Base-by-base conservation (phyloP, 192 early-diverging fungal species). In the Coemansia sp. region DNA sequence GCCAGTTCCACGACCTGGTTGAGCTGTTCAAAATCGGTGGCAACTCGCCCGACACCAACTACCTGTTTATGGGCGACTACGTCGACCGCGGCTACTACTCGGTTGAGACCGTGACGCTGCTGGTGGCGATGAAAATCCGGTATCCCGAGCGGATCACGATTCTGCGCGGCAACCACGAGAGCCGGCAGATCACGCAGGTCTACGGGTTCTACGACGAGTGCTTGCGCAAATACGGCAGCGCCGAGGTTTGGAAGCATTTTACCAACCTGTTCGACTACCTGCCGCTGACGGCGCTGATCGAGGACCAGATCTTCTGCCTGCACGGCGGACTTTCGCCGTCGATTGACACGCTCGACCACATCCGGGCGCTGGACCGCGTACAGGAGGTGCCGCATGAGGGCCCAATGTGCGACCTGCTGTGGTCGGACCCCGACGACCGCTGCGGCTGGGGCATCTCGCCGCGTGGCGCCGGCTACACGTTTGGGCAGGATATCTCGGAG, bases 141-240 rank as follows among this genome's bases (percentile, higher is more conserved):
- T 91, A 91, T 66, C 87, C 85, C 55, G 89, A 92, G 68, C 83
- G 90, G 36, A 90, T 99, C 59, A 96, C 93, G 8, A 89, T 99
- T 57, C 84, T 99, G 50, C 86, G 97, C 44, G 97, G 97, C 28
- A 99, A 99, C 80, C 97, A 99, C 65, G 97, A 99, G 82, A 90
- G 87, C 56, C 83, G 97, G 22, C 94, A 99, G 81, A 98, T 99
- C 53, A 99, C 97, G 3, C 94, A 98, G 80, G 93, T 96, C 8
- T 99, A 98, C 70, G 95, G 95, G 38, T 99, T 99, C 77, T 98
- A 98, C 67, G 95, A 96, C 79, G 97, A 99, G 79, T 97, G 95
- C 60, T 63, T 98, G 62, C 86, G 93, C 50, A 99, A 99, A 70
- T 99, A 97, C 69, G 97, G 97, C 36, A 92, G 88, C 50, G 92